phyloP scores from a whole-genome alignment of 805 yeast species.

The Limtongia smithiae region DNA sequence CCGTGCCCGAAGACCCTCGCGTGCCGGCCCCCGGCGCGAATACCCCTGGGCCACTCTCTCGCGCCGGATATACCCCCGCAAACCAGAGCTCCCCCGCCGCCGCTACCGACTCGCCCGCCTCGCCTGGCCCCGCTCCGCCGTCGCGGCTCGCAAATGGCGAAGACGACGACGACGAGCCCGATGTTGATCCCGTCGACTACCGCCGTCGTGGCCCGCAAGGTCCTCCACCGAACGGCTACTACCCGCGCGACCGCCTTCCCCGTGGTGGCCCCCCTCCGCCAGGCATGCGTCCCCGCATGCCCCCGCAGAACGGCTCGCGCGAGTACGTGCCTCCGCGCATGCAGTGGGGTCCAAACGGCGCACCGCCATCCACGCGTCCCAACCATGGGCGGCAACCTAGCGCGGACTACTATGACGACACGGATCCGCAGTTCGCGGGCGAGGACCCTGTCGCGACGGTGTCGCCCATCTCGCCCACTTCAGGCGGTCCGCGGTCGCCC shows the following conservation, averaged over 20 bases:
- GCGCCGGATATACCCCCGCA: too few species aligned
- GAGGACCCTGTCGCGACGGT: conserved; percentile 5
- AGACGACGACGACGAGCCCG: too few species aligned
- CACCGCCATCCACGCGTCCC: background rate
- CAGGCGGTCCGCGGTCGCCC: conserved; percentile 11
- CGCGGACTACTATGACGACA: conserved; percentile 24
- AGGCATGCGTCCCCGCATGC: too few species aligned
- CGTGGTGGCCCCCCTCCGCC: too few species aligned
- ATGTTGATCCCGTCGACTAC: background rate
- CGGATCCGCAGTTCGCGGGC: conserved; percentile 24
- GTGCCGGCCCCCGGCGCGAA: too few species aligned
- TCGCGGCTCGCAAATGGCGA: too few species aligned
- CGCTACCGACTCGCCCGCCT: too few species aligned
- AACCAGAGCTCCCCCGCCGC: too few species aligned
- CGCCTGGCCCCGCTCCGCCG: too few species aligned
- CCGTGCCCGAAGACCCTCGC: background rate
- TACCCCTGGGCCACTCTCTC: too few species aligned
- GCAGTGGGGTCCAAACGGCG: conserved; percentile 5
- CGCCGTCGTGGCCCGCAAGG: background rate
- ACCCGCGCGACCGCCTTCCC: conserved; percentile 15
- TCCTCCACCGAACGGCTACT: conserved; percentile 2
- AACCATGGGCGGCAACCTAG: background rate
- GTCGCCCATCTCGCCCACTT: conserved; percentile 8
- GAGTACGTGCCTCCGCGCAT: conserved; percentile 21
- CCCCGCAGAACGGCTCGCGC: background rate